phyloP scores from a whole-genome alignment of 2,329 filamentous ascomycete species.

The Xenoacremonium recifei region DNA sequence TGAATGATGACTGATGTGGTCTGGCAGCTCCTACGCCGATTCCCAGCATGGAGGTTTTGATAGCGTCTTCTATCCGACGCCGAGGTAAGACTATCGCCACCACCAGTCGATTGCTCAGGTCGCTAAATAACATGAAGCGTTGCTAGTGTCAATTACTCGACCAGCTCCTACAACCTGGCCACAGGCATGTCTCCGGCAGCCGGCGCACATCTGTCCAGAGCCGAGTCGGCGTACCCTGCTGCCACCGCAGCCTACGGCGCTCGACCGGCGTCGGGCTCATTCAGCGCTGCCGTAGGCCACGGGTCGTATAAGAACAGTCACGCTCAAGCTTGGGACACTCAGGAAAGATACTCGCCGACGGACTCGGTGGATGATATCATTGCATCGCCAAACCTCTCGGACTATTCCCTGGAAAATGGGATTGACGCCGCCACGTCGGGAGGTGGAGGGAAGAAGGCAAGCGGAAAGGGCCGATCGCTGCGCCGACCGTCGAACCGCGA shows the following conservation, averaged over 20 bases:
- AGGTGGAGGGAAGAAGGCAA: slow-evolving; percentile 43
- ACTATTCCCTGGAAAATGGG: slow-evolving; percentile 56
- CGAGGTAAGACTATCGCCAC: slow-evolving; percentile 35
- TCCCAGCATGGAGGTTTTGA: slow-evolving; percentile 35
- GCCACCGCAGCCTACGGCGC: slow-evolving; percentile 41
- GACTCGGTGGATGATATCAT: slow-evolving; percentile 60
- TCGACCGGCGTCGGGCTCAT: slow-evolving; percentile 40
- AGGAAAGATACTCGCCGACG: slow-evolving; percentile 53
- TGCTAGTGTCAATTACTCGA: slow-evolving; percentile 44
- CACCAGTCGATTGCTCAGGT: slow-evolving; percentile 13
- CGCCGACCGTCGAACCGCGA: slow-evolving; percentile 77
- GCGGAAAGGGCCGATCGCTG: slow-evolving; percentile 53
- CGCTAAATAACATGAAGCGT: slow-evolving; percentile 33
- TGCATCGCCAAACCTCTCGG: slow-evolving; percentile 58
- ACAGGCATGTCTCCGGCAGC: slow-evolving; percentile 25
- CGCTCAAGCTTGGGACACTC: slow-evolving; percentile 46
- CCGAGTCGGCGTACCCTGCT: slow-evolving; percentile 38
- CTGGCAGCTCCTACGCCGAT: slow-evolving; percentile 31
- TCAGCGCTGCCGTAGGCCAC: slow-evolving; percentile 29
- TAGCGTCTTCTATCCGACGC: slow-evolving; percentile 34
- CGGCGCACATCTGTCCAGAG: slow-evolving; percentile 37
- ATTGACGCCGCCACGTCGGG: slow-evolving; percentile 38
- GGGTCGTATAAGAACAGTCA: slow-evolving; percentile 40
- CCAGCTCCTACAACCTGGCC: slow-evolving; percentile 31
- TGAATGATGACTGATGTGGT: slow-evolving; percentile 24